A percentile compares a stretch with the other conserved stretches of the same genome.
Evolutionary conservation across 2,329 filamentous ascomycete species (phyloP).

Genomic region (Scytalidium sp.): DNA sequence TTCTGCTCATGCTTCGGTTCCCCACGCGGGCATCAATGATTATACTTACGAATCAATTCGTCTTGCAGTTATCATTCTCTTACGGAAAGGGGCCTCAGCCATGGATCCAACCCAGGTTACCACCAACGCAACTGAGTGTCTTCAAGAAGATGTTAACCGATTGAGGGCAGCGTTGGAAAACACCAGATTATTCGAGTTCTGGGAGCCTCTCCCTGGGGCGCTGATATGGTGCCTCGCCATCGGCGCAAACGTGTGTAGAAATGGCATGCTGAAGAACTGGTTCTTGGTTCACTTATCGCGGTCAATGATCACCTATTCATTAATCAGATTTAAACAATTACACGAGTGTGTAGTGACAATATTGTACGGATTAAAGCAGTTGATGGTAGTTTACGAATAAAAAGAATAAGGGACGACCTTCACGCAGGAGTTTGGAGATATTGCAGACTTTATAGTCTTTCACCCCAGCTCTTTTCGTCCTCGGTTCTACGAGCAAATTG

Average conservation of each 20-base stretch:
- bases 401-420: too few relatives aligned
- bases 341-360: background rate
- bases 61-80: background rate
- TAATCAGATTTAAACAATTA: background rate
- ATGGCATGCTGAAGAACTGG: background rate
- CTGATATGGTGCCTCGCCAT: background rate
- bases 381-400: too few relatives aligned
- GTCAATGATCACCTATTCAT: background rate
- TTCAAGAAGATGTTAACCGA: background rate
- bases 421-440: too few relatives aligned
- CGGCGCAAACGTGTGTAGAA: background rate
- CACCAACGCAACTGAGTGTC: background rate
- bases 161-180: background rate
- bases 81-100: background rate
- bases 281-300: background rate
- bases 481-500: too few relatives aligned
- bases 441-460: too few relatives aligned
- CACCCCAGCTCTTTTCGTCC: too few relatives aligned
- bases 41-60: background rate
- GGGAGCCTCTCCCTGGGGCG: background rate
- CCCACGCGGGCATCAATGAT: background rate
- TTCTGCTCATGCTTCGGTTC: background rate
- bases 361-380: background rate
- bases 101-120: background rate
- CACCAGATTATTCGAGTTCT: background rate